These are phyloP conservation scores for Botrytis cinerea DNA, from an alignment of 2,329 filamentous ascomycete genomes.

Conservation along the genomic window DNA sequence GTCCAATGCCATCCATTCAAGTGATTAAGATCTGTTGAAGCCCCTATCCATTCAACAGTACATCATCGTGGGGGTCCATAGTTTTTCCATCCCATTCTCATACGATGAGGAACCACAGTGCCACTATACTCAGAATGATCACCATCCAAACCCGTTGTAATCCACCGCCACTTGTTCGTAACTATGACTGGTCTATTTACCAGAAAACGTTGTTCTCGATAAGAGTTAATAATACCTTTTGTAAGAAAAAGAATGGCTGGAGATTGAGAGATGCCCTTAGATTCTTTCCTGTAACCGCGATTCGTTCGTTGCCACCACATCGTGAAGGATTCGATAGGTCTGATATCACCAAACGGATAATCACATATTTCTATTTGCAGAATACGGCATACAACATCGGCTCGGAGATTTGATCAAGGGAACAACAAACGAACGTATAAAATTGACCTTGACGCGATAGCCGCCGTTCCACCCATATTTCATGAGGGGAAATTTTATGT, in stretches of 20 bases:
- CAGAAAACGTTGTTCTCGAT: neutral
- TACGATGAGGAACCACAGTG: slow-evolving; percentile 18
- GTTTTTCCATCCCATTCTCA: slow-evolving; percentile 18
- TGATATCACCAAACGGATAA: slow-evolving; percentile 10
- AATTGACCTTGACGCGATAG: slow-evolving; percentile 18
- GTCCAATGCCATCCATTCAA: neutral
- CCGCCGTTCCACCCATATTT: slow-evolving; percentile 11
- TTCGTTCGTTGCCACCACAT: neutral
- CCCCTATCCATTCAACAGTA: slow-evolving; percentile 20
- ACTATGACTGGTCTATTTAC: neutral
- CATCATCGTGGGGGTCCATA: slow-evolving; percentile 22
- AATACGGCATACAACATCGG: slow-evolving; percentile 9
- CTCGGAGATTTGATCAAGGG: slow-evolving; percentile 12
- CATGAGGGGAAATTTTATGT: neutral
- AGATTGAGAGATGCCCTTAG: neutral
- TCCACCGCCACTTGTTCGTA: slow-evolving; percentile 16
- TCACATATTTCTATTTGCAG: slow-evolving; percentile 14
- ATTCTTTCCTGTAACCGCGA: neutral
- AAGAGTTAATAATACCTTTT: neutral
- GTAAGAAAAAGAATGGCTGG: neutral
- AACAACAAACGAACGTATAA: neutral
- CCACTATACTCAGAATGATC: slow-evolving; percentile 10
- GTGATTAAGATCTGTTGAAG: slow-evolving; percentile 19
- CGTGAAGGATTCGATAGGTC: slow-evolving; percentile 4
- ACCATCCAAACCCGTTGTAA: neutral